Evolutionary conservation across 352 stramenopile species (phyloP).

Genomic region (Phytopythium oedochilum): DNA sequence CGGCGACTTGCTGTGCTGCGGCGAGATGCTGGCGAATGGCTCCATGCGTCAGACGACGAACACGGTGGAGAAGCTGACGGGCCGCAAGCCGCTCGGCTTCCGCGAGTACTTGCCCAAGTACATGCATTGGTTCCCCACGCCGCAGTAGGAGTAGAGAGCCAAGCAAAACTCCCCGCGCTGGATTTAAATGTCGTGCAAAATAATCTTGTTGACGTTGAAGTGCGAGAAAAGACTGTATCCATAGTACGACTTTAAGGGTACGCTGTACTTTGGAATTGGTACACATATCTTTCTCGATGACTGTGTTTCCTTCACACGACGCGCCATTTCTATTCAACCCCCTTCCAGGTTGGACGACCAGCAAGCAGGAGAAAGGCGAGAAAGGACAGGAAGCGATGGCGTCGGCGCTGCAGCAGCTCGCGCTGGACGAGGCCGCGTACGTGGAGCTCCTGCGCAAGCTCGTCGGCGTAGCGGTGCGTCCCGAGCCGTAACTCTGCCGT

Average conservation of each 20-base stretch:
- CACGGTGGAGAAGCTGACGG: slow-evolving; percentile 24
- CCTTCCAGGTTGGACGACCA: neutral
- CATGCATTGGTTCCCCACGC: slow-evolving; percentile 19
- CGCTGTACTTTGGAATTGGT: neutral
- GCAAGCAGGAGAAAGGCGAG: neutral
- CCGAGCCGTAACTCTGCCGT: too few relatives aligned
- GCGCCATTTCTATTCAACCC: neutral
- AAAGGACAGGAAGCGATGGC: neutral
- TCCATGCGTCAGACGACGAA: slow-evolving; percentile 14
- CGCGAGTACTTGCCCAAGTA: slow-evolving; percentile 20
- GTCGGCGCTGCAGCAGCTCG: slow-evolving; percentile 29
- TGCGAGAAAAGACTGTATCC: too few relatives aligned
- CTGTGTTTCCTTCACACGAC: neutral
- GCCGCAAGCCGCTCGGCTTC: slow-evolving; percentile 13
- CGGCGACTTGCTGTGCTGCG: slow-evolving; percentile 20
- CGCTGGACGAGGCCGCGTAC: slow-evolving; percentile 75
- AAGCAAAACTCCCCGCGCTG: too few relatives aligned
- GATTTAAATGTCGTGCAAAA: neutral
- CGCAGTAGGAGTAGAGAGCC: slow-evolving; percentile 1
- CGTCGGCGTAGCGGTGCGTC: slow-evolving; percentile 65
- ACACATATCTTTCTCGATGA: neutral
- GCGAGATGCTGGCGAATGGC: slow-evolving; percentile 20
- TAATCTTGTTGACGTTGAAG: neutral
- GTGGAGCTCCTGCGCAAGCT: slow-evolving; percentile 82
- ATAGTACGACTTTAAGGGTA: neutral